Evolutionary conservation across 495 filamentous ascomycete genomes (phyloP).

Genomic region (Lophiotrema nucula): DNA sequence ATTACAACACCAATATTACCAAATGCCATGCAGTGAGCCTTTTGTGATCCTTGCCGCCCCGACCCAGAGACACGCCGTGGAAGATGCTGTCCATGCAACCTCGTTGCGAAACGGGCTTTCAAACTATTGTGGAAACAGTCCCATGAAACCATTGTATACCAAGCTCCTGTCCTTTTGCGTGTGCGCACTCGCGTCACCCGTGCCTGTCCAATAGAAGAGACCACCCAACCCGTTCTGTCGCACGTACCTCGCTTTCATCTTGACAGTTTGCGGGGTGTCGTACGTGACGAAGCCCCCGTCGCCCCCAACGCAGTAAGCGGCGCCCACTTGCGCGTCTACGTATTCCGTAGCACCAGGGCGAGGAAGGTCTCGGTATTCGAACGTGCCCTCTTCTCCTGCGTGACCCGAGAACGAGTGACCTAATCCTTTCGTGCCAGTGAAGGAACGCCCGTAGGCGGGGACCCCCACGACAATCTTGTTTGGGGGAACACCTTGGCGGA

Average conservation of each 20-base stretch:
- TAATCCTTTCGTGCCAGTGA: slow-evolving; percentile 62
- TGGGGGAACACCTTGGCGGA: slow-evolving; percentile 63
- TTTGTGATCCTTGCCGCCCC: not conserved
- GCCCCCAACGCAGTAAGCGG: slow-evolving; percentile 74
- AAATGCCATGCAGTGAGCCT: not conserved
- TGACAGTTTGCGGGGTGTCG: slow-evolving; percentile 81
- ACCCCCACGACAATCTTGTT: slow-evolving; percentile 78
- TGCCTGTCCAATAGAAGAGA: slow-evolving; percentile 91
- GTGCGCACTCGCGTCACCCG: slow-evolving; percentile 60
- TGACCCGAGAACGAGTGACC: slow-evolving; percentile 62
- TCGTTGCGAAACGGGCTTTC: too few species aligned
- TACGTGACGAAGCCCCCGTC: slow-evolving; percentile 88
- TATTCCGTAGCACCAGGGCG: slow-evolving; percentile 66
- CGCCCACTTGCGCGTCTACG: slow-evolving; percentile 64
- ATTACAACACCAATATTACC: not conserved
- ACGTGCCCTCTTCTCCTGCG: slow-evolving; percentile 76
- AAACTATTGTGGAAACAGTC: slow-evolving; percentile 31
- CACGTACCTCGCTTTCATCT: slow-evolving; percentile 78
- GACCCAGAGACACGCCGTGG: not conserved
- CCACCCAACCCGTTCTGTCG: slow-evolving; percentile 75
- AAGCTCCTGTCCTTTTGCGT: slow-evolving; percentile 56
- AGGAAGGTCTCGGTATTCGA: slow-evolving; percentile 79
- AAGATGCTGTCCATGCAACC: too few species aligned
- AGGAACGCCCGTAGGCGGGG: slow-evolving; percentile 79
- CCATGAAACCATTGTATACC: slow-evolving; percentile 46